A percentile compares a stretch with the other conserved stretches of the same genome.
These are phyloP conservation scores for Helichrysum umbraculigerum DNA, from an alignment of 129 eudicot species.

Conservation along the genomic window DNA sequence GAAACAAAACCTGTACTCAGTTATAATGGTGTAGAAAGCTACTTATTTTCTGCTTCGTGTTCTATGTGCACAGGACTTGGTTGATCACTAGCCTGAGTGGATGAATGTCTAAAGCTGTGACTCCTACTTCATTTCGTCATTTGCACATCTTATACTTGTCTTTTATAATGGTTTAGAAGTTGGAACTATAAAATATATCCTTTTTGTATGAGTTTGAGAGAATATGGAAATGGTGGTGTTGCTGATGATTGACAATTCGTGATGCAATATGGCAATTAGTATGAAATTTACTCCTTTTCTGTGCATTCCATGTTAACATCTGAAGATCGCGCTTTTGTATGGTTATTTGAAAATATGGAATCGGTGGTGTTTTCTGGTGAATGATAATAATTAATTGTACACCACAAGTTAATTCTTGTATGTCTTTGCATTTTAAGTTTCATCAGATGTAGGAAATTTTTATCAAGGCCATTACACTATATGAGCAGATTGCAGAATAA, in stretches of 20 bases:
- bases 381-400: neutral
- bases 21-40: neutral
- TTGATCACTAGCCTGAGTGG: constrained; percentile 17
- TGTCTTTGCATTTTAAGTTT: neutral
- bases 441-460: neutral
- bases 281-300: constrained; percentile 1
- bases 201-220: constrained; percentile 12
- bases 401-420: neutral
- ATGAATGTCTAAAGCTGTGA: constrained; percentile 14
- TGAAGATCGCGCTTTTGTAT: neutral
- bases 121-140: neutral
- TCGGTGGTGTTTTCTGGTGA: neutral
- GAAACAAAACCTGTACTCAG: neutral
- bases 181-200: neutral
- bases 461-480: neutral
- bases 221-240: neutral
- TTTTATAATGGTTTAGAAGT: constrained; percentile 4
- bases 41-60: constrained; percentile 12
- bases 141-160: constrained; percentile 12
- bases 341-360: neutral
- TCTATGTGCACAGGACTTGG: constrained; percentile 22
- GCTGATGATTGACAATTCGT: neutral
- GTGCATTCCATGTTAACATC: neutral
- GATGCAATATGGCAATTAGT: neutral
- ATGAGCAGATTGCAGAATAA: neutral